Conservation (phyloP, 805 yeast species). For the Lachancea fermentati region DNA sequence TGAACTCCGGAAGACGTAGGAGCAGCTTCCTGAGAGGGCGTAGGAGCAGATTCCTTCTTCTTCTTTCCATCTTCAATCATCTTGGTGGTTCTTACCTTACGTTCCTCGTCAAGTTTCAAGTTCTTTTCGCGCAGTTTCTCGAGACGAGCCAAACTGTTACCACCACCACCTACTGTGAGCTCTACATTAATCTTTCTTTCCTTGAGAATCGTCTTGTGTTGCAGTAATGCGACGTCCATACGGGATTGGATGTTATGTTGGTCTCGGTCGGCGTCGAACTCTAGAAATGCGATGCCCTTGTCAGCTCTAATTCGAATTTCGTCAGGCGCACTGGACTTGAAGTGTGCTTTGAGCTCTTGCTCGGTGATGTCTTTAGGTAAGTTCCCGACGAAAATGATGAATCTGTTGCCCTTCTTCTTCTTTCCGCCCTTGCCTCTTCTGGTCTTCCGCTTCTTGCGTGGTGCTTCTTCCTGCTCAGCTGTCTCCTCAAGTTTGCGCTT, state of each 20-base stretch:
- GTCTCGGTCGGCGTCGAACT: conserved; percentile 51
- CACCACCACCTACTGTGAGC: conserved; percentile 97
- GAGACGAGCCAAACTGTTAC: conserved; percentile 64
- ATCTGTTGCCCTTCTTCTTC: conserved; percentile 49
- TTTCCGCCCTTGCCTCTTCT: conserved; percentile 73
- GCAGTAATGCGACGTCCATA: conserved; percentile 77
- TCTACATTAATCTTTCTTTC: conserved; percentile 88
- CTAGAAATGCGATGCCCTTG: conserved; percentile 89
- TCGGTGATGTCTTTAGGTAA: conserved; percentile 67
- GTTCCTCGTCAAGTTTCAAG: conserved; percentile 63
- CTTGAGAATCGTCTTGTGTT: conserved; percentile 70
- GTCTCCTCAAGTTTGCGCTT: conserved; percentile 22
- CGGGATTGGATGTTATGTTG: conserved; percentile 59
- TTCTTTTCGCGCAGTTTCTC: conserved; percentile 77
- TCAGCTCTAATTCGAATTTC: conserved; percentile 72
- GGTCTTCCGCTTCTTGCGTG: conserved; percentile 57
- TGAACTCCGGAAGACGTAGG: conserved; percentile 19
- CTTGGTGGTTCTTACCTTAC: conserved; percentile 50
- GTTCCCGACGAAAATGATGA: conserved; percentile 85
- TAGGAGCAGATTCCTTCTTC: conserved; percentile 24
- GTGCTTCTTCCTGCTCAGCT: conserved; percentile 30
- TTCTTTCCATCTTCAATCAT: conserved; percentile 38
- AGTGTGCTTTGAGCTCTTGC: conserved; percentile 61
- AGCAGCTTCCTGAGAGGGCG: conserved; percentile 3
- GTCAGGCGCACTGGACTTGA: conserved; percentile 68